Evolutionary conservation across 2,329 filamentous ascomycete species (phyloP).

Genomic region (Cadophora sp.): DNA sequence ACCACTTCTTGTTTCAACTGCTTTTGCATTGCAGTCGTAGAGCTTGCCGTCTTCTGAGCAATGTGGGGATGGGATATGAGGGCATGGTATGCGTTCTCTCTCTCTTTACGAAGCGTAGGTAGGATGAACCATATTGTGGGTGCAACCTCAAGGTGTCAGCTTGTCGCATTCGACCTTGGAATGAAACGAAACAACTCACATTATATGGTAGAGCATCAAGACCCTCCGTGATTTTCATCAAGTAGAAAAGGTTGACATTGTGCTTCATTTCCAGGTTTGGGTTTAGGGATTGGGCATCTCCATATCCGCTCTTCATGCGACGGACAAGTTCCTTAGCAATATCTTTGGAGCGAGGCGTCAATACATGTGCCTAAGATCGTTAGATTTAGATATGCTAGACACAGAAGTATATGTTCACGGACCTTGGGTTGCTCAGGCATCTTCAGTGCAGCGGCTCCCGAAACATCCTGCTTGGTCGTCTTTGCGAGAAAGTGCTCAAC

Average conservation of each 20-base stretch:
- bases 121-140: conserved; percentile 1
- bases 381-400: background rate
- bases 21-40: background rate
- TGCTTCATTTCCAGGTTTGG: background rate
- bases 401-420: background rate
- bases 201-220: background rate
- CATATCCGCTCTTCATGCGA: background rate
- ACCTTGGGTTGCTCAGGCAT: background rate
- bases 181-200: conserved; percentile 3
- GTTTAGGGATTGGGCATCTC: conserved; percentile 5
- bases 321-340: conserved; percentile 1
- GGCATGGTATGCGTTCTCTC: conserved; percentile 1
- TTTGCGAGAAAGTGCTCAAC: background rate
- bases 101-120: background rate
- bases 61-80: background rate
- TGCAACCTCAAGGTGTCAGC: background rate
- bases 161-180: background rate
- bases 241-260: conserved; percentile 4
- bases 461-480: too few species aligned
- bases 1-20: conserved; percentile 24
- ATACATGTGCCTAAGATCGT: background rate
- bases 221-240: conserved; percentile 3
- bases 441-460: background rate
- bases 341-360: background rate
- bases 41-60: background rate